phyloP scores from a whole-genome alignment of 352 stramenopile genomes.

The Phytophthora ohioensis region DNA sequence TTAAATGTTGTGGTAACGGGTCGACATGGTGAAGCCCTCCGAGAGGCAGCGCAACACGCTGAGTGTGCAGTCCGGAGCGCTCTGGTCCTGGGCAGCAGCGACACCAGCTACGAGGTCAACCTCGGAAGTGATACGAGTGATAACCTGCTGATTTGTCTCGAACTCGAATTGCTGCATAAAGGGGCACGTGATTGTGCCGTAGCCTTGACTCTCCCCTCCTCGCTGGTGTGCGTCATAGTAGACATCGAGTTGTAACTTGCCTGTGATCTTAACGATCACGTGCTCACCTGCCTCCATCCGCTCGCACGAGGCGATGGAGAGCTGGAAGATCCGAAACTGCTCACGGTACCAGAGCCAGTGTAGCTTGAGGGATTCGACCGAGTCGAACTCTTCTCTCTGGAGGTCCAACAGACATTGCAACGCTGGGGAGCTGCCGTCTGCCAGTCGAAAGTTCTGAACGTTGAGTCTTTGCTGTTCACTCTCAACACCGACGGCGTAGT shows the following conservation, averaged over 20 bases:
- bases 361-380: constrained; percentile 44
- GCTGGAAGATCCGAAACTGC: constrained; percentile 53
- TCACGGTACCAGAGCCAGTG: constrained; percentile 59
- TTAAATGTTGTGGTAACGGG: constrained; percentile 20
- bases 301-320: constrained; percentile 44
- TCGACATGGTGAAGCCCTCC: constrained; percentile 34
- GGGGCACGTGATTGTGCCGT: constrained; percentile 37
- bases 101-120: constrained; percentile 52
- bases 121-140: constrained; percentile 58
- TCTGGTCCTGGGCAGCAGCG: constrained; percentile 26
- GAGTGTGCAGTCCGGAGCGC: constrained; percentile 32
- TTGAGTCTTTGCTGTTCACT: constrained; percentile 11
- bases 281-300: constrained; percentile 41
- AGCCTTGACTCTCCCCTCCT: constrained; percentile 20
- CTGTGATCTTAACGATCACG: constrained; percentile 46
- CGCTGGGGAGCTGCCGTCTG: constrained; percentile 34
- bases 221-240: constrained; percentile 18
- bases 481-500: constrained; percentile 36
- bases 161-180: constrained; percentile 62
- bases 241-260: constrained; percentile 34
- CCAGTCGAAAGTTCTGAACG: constrained; percentile 3
- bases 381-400: constrained; percentile 52
- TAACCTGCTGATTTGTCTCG: constrained; percentile 23
- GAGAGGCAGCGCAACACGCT: constrained; percentile 31
- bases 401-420: constrained; percentile 43